Conservation (phyloP, 306 rosid species). For the Begonia fuchsioides region DNA sequence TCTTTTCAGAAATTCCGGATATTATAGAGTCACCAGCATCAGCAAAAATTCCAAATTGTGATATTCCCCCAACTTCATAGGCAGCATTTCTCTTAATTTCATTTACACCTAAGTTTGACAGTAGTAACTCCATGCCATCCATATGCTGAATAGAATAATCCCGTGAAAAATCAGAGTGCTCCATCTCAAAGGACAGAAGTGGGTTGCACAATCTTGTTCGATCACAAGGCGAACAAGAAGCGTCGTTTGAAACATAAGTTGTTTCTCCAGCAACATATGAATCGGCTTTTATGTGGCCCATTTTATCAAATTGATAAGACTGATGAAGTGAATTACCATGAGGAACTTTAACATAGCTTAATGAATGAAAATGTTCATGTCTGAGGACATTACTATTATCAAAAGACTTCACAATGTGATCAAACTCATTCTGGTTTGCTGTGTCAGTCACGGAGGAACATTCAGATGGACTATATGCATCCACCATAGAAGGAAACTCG, state of each 20-base stretch:
- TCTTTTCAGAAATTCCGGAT: conserved; percentile 20
- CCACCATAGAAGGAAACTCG: conserved; percentile 25
- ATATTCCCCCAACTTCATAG: conserved; percentile 19
- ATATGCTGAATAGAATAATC: conserved; percentile 16
- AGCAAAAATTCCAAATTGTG: conserved; percentile 19
- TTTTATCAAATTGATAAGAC: conserved; percentile 25
- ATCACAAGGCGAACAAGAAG: conserved; percentile 17
- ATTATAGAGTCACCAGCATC: conserved; percentile 13
- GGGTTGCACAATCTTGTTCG: conserved; percentile 19
- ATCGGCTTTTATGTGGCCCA: conserved; percentile 13
- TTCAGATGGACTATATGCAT: conserved; percentile 36
- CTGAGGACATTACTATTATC: conserved; percentile 22
- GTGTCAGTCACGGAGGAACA: conserved; percentile 34
- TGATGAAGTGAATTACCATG: conserved; percentile 21
- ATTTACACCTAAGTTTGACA: conserved; percentile 14
- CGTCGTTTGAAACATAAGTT: conserved; percentile 15
- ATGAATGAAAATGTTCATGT: conserved; percentile 34
- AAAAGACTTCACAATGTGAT: conserved; percentile 28
- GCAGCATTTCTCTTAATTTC: conserved; percentile 17
- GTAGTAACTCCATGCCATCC: conserved; percentile 11
- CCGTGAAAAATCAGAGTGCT: conserved; percentile 23
- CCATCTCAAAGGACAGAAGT: conserved; percentile 20
- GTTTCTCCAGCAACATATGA: conserved; percentile 18
- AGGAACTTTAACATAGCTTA: conserved; percentile 28
- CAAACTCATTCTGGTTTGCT: conserved; percentile 42